Base-by-base conservation (phyloP, 129 eudicot species). In the Dittrichia graveolens region DNA sequence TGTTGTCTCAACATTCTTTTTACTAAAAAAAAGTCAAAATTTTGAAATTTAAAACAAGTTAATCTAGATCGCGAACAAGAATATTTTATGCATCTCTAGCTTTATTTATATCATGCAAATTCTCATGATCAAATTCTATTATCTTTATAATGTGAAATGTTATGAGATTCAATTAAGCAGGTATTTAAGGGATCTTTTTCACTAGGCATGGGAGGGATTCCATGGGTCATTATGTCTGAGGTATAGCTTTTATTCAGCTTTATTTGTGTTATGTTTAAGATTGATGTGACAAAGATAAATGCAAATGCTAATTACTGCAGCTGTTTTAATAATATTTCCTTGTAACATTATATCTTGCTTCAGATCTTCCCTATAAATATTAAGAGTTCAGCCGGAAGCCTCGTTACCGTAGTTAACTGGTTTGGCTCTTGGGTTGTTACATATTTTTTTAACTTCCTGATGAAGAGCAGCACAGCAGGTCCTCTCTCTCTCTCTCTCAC, bases 141-240 rank as follows among this genome's bases (percentile, higher is more conserved):
- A 37, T 61, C 24, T 16, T 71, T 19, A 61, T 48, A 8, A 48
- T n/a, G 9, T 56, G 31, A 67, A 59, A 18, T 35, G 38, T 56
- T 52, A 57, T 24, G 44, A 68, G 55, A 71, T 57, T 37, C 52
- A 8, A 39, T 78, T 65, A 61, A 74, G 58, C 84, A 93, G 96
- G 78, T 89, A 49, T 87, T 83, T 72, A 78, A 81, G 9, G 96
- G 92, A 24, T 76, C 85, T 8, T 89, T 83, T 84, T 84, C 98
- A 48, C 73, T 93, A 10, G 98, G 98, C 68, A 80, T 93, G 86
- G 96, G 96, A 80, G 95, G 90, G 6, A 93, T 93, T 71, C 96
- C 98, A 31, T 93, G 91, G 94, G 90, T 93, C 73, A 80, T 93
- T 39, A 85, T 93, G 96, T 93, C 95, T 7, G 98, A 93, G 98